Evolutionary conservation across 805 yeast genomes (phyloP), one percentile per base, ranked within the genome.

Genomic region (Lachancea quebecensis): DNA sequence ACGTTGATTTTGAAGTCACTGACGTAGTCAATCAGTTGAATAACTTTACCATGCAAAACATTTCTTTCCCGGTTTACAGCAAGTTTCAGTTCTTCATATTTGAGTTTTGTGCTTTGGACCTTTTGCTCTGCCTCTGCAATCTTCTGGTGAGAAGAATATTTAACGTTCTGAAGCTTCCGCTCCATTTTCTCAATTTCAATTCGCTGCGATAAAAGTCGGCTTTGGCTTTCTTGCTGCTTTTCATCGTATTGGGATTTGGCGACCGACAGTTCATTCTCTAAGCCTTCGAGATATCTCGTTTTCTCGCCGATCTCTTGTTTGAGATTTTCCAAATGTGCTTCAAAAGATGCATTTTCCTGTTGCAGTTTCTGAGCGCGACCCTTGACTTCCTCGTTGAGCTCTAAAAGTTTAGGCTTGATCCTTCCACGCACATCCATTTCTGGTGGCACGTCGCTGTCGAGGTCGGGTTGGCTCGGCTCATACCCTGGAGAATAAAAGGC

Each of bases 121-220:
- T 70, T 64, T 52, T 71, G 74, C 27, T 72, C 71, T 35, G 78
- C 63, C 51, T 75, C 75, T 5, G 75, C 62, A 42, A 73, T 61
- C 38, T 74, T 78, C 47, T 75, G 78, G 47, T 75, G 72, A 11
- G 76, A 66, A 16, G 70, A 67, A 47, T 74, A 72, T 59, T 76
- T 68, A 10, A 67, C 68, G 54, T 52, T 53, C 41, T 74, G 74
- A 40, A 82, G 61, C 46, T 80, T 84, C 32, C 77, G 70, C 50
- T 81, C 85, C 44, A 79, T 61, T 56, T 75, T 74, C 59, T 82
- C 90, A 42, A 80, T 73, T 57, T 83, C 84, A n/a, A 81, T 74
- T 43, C 77, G 74, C 46, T 78, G 75, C 25, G 57, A 48, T 5
- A 34, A 76, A 65, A 32, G 74, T 68, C 25, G 74, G 65, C 50